Evolutionary conservation across 495 filamentous ascomycete species (phyloP).

Genomic region (Penicillium roqueforti): DNA sequence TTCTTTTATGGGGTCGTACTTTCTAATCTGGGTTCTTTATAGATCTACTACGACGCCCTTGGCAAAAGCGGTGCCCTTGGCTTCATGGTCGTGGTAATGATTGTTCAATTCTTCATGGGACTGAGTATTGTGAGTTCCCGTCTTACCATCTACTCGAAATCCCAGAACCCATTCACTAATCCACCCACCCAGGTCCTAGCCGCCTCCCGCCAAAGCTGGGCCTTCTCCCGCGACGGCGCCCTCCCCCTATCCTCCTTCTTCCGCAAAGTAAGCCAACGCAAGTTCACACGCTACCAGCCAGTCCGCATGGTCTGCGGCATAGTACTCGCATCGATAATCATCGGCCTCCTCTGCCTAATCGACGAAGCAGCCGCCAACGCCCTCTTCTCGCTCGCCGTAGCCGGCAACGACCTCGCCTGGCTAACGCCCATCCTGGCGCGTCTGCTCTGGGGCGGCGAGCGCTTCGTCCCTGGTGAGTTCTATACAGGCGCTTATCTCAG

Average conservation of each 20-base stretch:
- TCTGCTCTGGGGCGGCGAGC: slow-evolving; percentile 56
- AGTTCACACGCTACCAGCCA: slow-evolving; percentile 53
- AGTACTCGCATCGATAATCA: slow-evolving; percentile 45
- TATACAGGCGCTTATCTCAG: slow-evolving; percentile 49
- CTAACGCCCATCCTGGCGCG: slow-evolving; percentile 59
- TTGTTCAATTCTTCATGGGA: slow-evolving; percentile 47
- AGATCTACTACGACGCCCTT: slow-evolving; percentile 46
- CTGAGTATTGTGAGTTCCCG: slow-evolving; percentile 32
- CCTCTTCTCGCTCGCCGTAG: slow-evolving; percentile 59
- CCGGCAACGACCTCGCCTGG: slow-evolving; percentile 61
- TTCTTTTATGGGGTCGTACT: not conserved
- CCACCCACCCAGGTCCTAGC: slow-evolving; percentile 44
- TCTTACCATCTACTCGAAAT: not conserved
- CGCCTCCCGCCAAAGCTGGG: slow-evolving; percentile 55
- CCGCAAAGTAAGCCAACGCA: slow-evolving; percentile 49
- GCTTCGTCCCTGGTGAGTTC: slow-evolving; percentile 61
- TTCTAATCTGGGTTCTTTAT: not conserved
- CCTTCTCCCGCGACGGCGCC: slow-evolving; percentile 57
- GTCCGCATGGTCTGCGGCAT: slow-evolving; percentile 59
- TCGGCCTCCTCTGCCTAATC: slow-evolving; percentile 58
- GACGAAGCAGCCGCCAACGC: slow-evolving; percentile 55
- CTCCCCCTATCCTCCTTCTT: slow-evolving; percentile 61
- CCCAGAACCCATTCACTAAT: not conserved
- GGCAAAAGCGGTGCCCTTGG: slow-evolving; percentile 44
- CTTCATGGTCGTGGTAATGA: slow-evolving; percentile 40